Percentiles rank a stretch among this genome's conserved stretches.
Conservation (phyloP, 805 yeast species). For the Priceomyces haplophilus region DNA sequence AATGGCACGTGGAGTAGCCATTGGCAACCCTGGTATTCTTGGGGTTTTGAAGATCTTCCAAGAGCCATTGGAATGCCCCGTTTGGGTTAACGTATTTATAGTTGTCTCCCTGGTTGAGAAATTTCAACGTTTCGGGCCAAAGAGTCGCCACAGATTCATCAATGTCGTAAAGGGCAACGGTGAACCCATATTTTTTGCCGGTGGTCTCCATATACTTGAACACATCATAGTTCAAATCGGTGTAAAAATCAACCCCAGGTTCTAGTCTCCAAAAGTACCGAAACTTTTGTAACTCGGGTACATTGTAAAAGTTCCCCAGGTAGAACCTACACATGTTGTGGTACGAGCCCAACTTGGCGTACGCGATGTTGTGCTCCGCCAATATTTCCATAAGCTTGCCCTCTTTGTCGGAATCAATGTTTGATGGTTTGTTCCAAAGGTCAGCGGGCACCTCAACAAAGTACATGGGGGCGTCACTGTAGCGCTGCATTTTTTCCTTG, state of each 20-base stretch:
- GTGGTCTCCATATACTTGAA: conserved; percentile 70
- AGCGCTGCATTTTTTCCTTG: conserved; percentile 39
- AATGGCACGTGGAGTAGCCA: conserved; percentile 71
- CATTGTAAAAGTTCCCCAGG: conserved; percentile 59
- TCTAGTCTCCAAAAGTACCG: conserved; percentile 81
- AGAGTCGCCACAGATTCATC: conserved; percentile 59
- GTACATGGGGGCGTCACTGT: conserved; percentile 30
- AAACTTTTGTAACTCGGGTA: conserved; percentile 59
- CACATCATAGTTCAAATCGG: conserved; percentile 71
- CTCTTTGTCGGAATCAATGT: conserved; percentile 48
- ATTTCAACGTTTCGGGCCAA: conserved; percentile 69
- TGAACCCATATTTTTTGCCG: conserved; percentile 70
- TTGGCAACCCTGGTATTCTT: conserved; percentile 39
- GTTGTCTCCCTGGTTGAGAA: conserved; percentile 53
- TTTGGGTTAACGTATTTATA: conserved; percentile 47
- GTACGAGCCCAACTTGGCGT: conserved; percentile 60
- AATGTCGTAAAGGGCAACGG: conserved; percentile 65
- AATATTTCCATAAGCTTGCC: conserved; percentile 38
- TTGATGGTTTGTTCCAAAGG: conserved; percentile 58
- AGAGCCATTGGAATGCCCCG: conserved; percentile 53
- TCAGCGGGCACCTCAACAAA: conserved; percentile 41
- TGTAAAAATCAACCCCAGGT: conserved; percentile 65
- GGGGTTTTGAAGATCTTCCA: conserved; percentile 53
- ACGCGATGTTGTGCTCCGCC: conserved; percentile 48
- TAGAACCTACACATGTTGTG: conserved; percentile 87